Conservation (phyloP, 495 filamentous ascomycete species). For the Friedmanniomyces simplex region DNA sequence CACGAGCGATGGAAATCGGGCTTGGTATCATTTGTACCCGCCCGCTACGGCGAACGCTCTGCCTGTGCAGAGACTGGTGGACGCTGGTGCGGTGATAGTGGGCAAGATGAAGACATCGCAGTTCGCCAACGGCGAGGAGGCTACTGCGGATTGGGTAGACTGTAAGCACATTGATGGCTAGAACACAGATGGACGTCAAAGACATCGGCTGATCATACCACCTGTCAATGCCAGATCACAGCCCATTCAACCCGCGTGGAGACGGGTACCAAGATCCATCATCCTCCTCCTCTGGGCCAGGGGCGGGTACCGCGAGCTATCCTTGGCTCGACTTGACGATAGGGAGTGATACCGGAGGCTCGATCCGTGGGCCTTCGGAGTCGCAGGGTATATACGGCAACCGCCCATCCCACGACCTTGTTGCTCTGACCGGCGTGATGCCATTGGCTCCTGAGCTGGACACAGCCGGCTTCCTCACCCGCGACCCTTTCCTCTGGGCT, state of each 20-base stretch:
- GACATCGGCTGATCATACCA: no score
- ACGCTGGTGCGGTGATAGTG: constrained; percentile 48
- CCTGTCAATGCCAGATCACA: no score
- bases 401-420: constrained; percentile 39
- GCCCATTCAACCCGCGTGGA: constrained; percentile 5
- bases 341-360: constrained; percentile 35
- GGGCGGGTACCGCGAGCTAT: constrained; percentile 24
- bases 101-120: constrained; percentile 50
- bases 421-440: constrained; percentile 36
- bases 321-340: constrained; percentile 30
- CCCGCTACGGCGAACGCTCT: constrained; percentile 37
- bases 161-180: constrained; percentile 23
- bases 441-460: constrained; percentile 38
- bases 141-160: constrained; percentile 46
- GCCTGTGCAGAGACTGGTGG: constrained; percentile 45
- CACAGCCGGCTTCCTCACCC: constrained; percentile 36
- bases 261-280: constrained; percentile 32
- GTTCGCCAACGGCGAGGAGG: constrained; percentile 47
- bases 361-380: constrained; percentile 38
- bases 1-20: constrained; percentile 45
- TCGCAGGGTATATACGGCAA: constrained; percentile 42
- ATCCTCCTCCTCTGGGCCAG: constrained; percentile 27
- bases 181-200: no score
- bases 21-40: constrained; percentile 45
- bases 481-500: constrained; percentile 16